Evolutionary conservation across 2,329 filamentous ascomycete genomes (phyloP).

Genomic region (Colletotrichum lindemuthianum): DNA sequence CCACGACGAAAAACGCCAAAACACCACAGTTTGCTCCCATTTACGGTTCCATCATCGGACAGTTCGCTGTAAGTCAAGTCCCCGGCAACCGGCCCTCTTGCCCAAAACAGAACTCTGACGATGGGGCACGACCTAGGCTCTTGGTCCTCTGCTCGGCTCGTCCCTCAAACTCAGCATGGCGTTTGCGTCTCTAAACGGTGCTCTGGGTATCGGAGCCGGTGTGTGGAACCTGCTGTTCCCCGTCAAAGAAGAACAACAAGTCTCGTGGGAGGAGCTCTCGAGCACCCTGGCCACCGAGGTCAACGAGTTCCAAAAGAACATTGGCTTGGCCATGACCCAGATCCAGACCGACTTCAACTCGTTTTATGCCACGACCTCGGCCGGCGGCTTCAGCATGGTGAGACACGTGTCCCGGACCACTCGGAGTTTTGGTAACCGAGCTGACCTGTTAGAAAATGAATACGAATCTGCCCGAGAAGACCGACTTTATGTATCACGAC

Average conservation of each 20-base stretch:
- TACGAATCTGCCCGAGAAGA: conserved; percentile 10
- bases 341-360: conserved; percentile 19
- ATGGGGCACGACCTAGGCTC: background rate
- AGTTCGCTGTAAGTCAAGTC: conserved; percentile 10
- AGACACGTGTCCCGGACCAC: background rate
- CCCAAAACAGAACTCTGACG: background rate
- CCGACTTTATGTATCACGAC: conserved; percentile 22
- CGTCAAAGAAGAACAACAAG: background rate
- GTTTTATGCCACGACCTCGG: background rate
- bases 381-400: conserved; percentile 13
- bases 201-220: background rate
- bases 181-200: background rate
- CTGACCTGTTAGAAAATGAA: background rate
- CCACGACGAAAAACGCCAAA: background rate
- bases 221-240: conserved; percentile 7
- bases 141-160: background rate
- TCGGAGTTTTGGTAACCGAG: background rate
- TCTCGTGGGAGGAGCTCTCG: conserved; percentile 15
- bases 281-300: background rate
- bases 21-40: conserved; percentile 8
- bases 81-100: rapidly evolving
- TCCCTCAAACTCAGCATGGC: background rate
- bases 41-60: background rate
- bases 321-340: conserved; percentile 8
- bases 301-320: conserved; percentile 19